These are phyloP conservation scores for Thraustotheca clavata DNA, from an alignment of 352 stramenopile genomes.

Conservation along the genomic window DNA sequence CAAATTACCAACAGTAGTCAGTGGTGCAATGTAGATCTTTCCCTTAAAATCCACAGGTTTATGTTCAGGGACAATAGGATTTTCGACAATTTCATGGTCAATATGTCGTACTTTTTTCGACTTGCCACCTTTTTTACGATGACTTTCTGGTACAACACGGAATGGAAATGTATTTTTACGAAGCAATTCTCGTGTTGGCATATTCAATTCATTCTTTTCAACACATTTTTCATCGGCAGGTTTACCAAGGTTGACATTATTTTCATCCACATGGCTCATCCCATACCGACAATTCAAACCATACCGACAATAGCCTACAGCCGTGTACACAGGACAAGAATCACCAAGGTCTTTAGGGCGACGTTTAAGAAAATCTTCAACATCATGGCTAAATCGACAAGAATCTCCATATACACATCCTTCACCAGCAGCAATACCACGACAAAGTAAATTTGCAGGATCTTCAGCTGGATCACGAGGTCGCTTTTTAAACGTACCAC, in stretches of 20 bases:
- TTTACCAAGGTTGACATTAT: conserved; percentile 26
- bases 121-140: conserved; percentile 42
- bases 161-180: conserved; percentile 93
- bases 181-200: conserved; percentile 70
- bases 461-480: conserved; percentile 50
- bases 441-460: conserved; percentile 56
- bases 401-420: conserved; percentile 56
- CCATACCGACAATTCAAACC: conserved; percentile 90
- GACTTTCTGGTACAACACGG: conserved; percentile 56
- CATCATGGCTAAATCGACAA: conserved; percentile 85
- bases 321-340: conserved; percentile 71
- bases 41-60: conserved; percentile 95
- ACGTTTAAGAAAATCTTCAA: conserved; percentile 74
- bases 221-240: conserved; percentile 35
- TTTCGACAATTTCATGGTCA: conserved; percentile 24
- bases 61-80: conserved; percentile 49
- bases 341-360: conserved; percentile 74
- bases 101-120: conserved; percentile 27
- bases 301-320: conserved; percentile 84
- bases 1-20: conserved; percentile 99
- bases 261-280: conserved; percentile 67
- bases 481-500: conserved; percentile 82
- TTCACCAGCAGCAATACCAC: conserved; percentile 48
- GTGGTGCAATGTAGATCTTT: conserved; percentile 98
- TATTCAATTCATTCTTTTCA: conserved; percentile 82